Conservation (phyloP, 495 filamentous ascomycete species). For the Bryoglossum gracile region DNA sequence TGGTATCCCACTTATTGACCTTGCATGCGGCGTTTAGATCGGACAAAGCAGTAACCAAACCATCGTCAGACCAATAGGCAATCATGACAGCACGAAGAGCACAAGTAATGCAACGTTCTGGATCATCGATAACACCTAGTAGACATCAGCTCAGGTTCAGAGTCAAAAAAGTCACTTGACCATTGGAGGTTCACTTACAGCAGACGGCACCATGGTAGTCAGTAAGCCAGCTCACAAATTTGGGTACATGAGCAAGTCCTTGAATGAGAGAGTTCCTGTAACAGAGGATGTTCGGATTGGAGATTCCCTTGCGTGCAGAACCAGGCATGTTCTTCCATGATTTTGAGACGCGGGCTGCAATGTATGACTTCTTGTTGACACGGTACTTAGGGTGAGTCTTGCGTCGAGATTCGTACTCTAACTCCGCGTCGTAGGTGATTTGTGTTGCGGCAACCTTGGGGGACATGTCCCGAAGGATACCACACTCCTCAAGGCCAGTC, state of each 20-base stretch:
- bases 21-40: conserved; percentile 5
- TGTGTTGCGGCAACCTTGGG: background rate
- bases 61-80: conserved; percentile 26
- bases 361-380: too few relatives aligned
- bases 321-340: conserved; percentile 12
- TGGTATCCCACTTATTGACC: conserved; percentile 2
- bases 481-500: conserved; percentile 7
- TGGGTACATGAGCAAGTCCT: conserved; percentile 35
- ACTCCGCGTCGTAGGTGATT: background rate
- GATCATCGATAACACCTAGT: conserved; percentile 3
- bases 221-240: conserved; percentile 33
- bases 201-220: conserved; percentile 12
- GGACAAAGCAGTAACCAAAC: background rate
- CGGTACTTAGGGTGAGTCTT: background rate
- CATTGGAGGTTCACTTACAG: conserved; percentile 7
- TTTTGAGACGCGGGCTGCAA: too few relatives aligned
- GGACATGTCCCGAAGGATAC: background rate
- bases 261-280: conserved; percentile 38
- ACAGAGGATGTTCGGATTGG: conserved; percentile 28
- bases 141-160: too few relatives aligned
- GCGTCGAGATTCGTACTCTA: background rate
- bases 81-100: conserved; percentile 5
- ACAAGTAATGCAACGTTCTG: conserved; percentile 17
- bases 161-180: too few relatives aligned
- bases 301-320: conserved; percentile 15